Evolutionary conservation across 2,329 filamentous ascomycete species (phyloP).

Genomic region (Exophiala xenobiotica): DNA sequence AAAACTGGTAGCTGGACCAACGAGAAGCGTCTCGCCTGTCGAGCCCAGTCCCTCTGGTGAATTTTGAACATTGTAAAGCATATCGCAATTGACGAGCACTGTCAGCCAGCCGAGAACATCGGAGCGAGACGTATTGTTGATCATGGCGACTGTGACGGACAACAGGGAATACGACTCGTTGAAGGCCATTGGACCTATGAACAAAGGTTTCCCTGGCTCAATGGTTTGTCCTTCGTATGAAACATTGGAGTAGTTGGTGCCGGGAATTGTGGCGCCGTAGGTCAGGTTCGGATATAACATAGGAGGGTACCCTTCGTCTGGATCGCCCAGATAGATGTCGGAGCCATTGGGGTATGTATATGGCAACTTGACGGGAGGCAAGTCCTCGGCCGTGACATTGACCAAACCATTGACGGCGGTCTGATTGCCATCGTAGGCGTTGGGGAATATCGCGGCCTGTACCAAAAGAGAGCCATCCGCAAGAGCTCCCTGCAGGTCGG

Average conservation of each 20-base stretch:
- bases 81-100: slow-evolving; percentile 66
- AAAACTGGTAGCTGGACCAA: slow-evolving; percentile 65
- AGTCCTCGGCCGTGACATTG: slow-evolving; percentile 58
- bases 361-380: slow-evolving; percentile 59
- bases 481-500: slow-evolving; percentile 72
- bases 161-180: slow-evolving; percentile 73
- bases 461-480: slow-evolving; percentile 60
- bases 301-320: slow-evolving; percentile 66
- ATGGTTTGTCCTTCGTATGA: slow-evolving; percentile 39
- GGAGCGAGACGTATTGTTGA: slow-evolving; percentile 63
- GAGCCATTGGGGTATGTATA: slow-evolving; percentile 59
- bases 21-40: slow-evolving; percentile 68
- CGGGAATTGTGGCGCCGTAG: slow-evolving; percentile 44
- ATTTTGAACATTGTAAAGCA: slow-evolving; percentile 61
- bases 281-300: slow-evolving; percentile 77
- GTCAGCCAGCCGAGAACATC: slow-evolving; percentile 83
- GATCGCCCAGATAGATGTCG: slow-evolving; percentile 61
- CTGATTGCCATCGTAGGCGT: slow-evolving; percentile 58
- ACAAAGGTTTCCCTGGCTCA: slow-evolving; percentile 54
- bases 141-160: slow-evolving; percentile 77
- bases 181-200: slow-evolving; percentile 72
- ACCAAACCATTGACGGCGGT: slow-evolving; percentile 54
- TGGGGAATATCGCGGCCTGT: slow-evolving; percentile 72
- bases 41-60: slow-evolving; percentile 69
- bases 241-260: slow-evolving; percentile 38